A percentile compares a stretch with the other conserved stretches of the same genome.
Evolutionary conservation across 2,329 filamentous ascomycete species (phyloP).

Genomic region (Cytospora paraplurivora): DNA sequence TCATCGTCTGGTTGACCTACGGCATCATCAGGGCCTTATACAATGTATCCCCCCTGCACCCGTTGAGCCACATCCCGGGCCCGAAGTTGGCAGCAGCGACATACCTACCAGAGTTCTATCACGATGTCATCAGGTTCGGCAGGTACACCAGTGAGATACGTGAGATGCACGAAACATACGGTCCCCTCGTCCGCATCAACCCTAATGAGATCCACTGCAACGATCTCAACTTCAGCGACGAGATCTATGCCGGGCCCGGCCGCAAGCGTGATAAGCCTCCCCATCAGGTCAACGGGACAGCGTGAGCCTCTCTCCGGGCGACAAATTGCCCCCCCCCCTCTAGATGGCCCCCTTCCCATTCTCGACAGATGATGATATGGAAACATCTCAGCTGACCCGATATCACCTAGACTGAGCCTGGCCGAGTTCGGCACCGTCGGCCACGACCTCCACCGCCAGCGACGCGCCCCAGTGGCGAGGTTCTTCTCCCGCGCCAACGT

Average conservation of each 20-base stretch:
- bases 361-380: too few relatives aligned
- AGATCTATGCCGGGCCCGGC: slow-evolving; percentile 30
- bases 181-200: slow-evolving; percentile 40
- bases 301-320: too few relatives aligned
- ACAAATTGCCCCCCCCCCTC: too few relatives aligned
- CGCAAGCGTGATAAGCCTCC: slow-evolving; percentile 29
- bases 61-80: slow-evolving; percentile 36
- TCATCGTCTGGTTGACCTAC: slow-evolving; percentile 9
- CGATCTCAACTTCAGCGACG: slow-evolving; percentile 37
- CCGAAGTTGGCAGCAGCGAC: slow-evolving; percentile 39
- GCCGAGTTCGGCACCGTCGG: slow-evolving; percentile 25
- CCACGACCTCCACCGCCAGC: slow-evolving; percentile 30
- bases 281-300: slow-evolving; percentile 23
- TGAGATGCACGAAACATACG: slow-evolving; percentile 41
- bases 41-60: slow-evolving; percentile 20
- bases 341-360: background rate
- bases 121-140: slow-evolving; percentile 35
- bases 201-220: slow-evolving; percentile 39
- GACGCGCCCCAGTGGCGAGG: slow-evolving; percentile 28
- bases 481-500: slow-evolving; percentile 32
- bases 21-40: slow-evolving; percentile 15
- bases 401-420: slow-evolving; percentile 1
- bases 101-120: slow-evolving; percentile 39
- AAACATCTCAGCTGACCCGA: background rate
- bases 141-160: slow-evolving; percentile 37